Base-by-base conservation (phyloP, 768 basidiomycete genomes). In the Leccinum uliginosum region DNA sequence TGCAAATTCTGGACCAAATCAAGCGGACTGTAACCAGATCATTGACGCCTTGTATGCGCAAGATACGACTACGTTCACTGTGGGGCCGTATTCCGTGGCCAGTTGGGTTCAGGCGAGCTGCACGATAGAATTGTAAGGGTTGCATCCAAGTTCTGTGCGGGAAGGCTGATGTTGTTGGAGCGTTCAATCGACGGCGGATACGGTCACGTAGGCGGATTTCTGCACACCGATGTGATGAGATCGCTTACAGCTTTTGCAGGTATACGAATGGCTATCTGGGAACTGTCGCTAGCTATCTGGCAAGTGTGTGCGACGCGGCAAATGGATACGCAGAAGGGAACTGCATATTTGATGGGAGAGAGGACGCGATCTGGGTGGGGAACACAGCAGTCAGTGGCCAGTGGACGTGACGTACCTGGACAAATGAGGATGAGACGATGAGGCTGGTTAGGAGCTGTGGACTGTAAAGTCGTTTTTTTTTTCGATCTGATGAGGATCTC, bases 31-130 rank as follows among this genome's bases (percentile, higher is more conserved):
- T 4, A 51, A 47, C 24, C 51, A 55, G 43, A 46, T 47, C 6
- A 50, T 60, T 8, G 35, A 57, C 32, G n/a, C 40, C 2, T 8
- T 59, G 9, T 29, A 53, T 29, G 30, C 40, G 21, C 29, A 50
- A 19, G 11, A 10, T 19, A 30, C 49, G 19, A 35, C n/a, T 3
- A 55, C 34, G 44, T 47, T 59, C 21, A 32, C 40, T 11, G 15
- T 54, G 44, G n/a, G 6, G 10, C 43, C 49, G 4, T 60, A 50
- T 38, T 50, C 58, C 9, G 26, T 51, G 7, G 30, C 35, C 17
- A 50, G 34, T 17, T 51, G 58, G 59, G 49, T 24, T 34, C 50
- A 47, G 12, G 29, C 27, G 19, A 55, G 58, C 40, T 59, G 59
- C 10, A 55, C 48, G 15, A 43, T 60, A 38, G 23, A 38, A 11